Evolutionary conservation across 179 eudicot species (phyloP), one percentile per base, ranked within the genome.

Genomic region (Amaranthus tricolor): DNA sequence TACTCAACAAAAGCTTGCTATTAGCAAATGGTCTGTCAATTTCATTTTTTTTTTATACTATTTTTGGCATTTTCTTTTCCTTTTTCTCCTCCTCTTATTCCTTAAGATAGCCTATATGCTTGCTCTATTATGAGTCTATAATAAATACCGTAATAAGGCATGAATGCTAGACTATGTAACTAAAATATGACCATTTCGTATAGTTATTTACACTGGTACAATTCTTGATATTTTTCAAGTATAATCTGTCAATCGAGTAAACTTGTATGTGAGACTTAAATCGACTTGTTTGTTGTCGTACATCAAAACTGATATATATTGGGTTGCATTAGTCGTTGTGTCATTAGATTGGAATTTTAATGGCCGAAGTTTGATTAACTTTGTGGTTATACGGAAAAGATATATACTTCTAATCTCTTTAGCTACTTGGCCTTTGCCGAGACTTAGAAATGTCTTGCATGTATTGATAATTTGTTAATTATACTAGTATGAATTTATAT

Each of bases 1-100:
- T 53, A 68, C 77, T 78, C 61, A 55, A 68, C 19, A 52, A 43
- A 47, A 51, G 74, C 44, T 56, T 48, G 54, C 63, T 52, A 55
- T 17, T 40, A 10, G 14, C 45, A 53, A 57, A 53, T 17, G 55
- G 6, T 73, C 68, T 31, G 44, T 5, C 62, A 19, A 17, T 73
- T 62, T 13, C 40, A 50, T 15, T 31, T 49, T 74, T 65, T 57
- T 66, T 19, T 17, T 55, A 53, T 40, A 49, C 49, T 49, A 54
- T 17, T 5, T 75, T 16, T 10, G n/a, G 56, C 56, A 57, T 19
- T 20, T 19, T 9, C 56, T 9, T 47, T 75, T 47, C 13, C 9
- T 51, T 31, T 21, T 68, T 8, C 6, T 2, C 4, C 11, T 55
- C 1, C 1, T 53, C 20, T 31, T 53, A 14, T 64, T 64, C 20